These are phyloP conservation scores for Fusarium nelsonii DNA, from an alignment of 2,329 filamentous ascomycete genomes.

Conservation along the genomic window DNA sequence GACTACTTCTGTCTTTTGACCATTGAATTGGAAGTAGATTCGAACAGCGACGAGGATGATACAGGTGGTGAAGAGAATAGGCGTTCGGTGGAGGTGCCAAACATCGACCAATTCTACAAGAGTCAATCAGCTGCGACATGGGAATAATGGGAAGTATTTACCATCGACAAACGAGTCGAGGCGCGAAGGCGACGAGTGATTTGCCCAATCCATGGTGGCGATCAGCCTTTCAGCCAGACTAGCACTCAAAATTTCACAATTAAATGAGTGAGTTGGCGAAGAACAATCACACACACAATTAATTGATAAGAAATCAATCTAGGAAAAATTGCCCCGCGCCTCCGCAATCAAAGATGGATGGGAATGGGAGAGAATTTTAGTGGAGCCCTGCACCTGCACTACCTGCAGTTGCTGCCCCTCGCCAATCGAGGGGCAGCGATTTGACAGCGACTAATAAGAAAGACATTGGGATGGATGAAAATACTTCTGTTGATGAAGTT, in stretches of 20 bases:
- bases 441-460: conserved; percentile 26
- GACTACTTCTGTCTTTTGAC: conserved; percentile 52
- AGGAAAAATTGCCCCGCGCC: conserved; percentile 48
- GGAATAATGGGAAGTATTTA: conserved; percentile 14
- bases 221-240: conserved; percentile 24
- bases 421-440: conserved; percentile 46
- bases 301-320: conserved; percentile 26
- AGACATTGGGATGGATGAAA: neutral
- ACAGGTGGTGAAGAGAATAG: conserved; percentile 57
- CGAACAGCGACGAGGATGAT: conserved; percentile 56
- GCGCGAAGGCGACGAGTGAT: conserved; percentile 44
- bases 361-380: conserved; percentile 29
- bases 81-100: conserved; percentile 62
- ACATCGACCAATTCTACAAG: conserved; percentile 55
- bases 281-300: conserved; percentile 18
- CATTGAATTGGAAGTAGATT: conserved; percentile 57
- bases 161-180: conserved; percentile 46
- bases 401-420: conserved; percentile 17
- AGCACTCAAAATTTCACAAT: conserved; percentile 1
- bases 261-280: neutral
- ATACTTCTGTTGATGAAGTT: too few relatives aligned
- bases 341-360: neutral
- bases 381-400: conserved; percentile 25
- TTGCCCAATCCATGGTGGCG: conserved; percentile 45
- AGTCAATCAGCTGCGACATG: conserved; percentile 21